Conservation (phyloP, 176 grass and related monocot species). For the Ensete ventricosum region DNA sequence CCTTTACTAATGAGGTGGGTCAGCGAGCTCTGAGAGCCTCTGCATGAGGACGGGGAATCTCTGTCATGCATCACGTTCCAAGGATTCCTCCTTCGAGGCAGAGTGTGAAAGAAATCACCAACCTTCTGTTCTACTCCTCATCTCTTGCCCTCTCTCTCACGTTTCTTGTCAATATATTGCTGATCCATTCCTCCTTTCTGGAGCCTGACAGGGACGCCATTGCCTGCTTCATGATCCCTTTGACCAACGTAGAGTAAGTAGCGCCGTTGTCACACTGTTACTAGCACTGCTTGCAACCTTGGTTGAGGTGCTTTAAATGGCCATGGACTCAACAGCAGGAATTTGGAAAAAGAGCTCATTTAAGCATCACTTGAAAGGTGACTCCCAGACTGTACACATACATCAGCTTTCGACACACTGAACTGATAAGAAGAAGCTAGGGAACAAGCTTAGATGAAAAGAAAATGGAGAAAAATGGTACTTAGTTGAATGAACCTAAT, state of each 20-base stretch:
- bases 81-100: not conserved
- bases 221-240: not conserved
- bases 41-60: constrained; percentile 17
- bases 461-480: not conserved
- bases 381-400: too few species aligned
- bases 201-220: not conserved
- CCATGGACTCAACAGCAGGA: not conserved
- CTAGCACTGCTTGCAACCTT: not conserved
- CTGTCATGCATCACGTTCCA: constrained; percentile 12
- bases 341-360: not conserved
- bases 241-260: not conserved
- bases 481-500: not conserved
- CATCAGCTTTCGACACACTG: too few species aligned
- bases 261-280: too few species aligned
- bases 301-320: not conserved
- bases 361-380: too few species aligned
- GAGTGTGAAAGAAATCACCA: not conserved
- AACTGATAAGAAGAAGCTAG: too few species aligned
- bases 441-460: not conserved
- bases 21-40: not conserved
- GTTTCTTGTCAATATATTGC: not conserved
- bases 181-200: not conserved
- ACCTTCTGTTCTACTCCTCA: not conserved
- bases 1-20: not conserved
- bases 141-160: not conserved